phyloP scores from a whole-genome alignment of 2,329 filamentous ascomycete species.

The Aspergillus proliferans region DNA sequence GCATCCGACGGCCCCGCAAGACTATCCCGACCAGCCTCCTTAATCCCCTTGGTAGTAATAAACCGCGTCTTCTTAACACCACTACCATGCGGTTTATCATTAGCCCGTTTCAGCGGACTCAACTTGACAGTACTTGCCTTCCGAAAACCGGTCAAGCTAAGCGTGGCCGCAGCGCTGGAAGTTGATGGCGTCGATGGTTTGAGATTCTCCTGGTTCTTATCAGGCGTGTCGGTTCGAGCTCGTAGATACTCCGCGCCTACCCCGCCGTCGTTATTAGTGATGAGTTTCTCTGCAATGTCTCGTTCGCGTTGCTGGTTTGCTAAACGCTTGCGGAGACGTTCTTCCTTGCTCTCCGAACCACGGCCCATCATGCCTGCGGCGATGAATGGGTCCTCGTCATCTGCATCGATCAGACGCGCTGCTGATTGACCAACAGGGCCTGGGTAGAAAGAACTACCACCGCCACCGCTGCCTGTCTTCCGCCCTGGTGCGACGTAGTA shows the following conservation, averaged over 20 bases:
- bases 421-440: conserved; percentile 26
- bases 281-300: conserved; percentile 39
- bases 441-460: conserved; percentile 15
- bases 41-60: conserved; percentile 69
- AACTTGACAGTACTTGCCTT: conserved; percentile 36
- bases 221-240: conserved; percentile 21
- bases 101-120: conserved; percentile 35
- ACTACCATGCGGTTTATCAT: conserved; percentile 27
- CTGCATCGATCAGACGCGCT: conserved; percentile 37
- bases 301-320: conserved; percentile 39
- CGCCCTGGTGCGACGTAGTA: conserved; percentile 40
- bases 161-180: conserved; percentile 9
- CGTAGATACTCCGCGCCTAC: conserved; percentile 43
- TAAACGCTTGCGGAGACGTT: conserved; percentile 37
- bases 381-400: conserved; percentile 38
- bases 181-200: conserved; percentile 3
- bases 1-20: conserved; percentile 48
- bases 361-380: conserved; percentile 34
- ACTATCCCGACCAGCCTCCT: conserved; percentile 69
- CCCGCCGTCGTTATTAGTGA: conserved; percentile 25
- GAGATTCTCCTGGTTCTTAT: conserved; percentile 7
- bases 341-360: conserved; percentile 36
- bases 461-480: conserved; percentile 13
- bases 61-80: conserved; percentile 66
- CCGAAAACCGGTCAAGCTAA: conserved; percentile 22